phyloP scores from a whole-genome alignment of 2,329 filamentous ascomycete genomes.

The Botrytis pseudocinerea region DNA sequence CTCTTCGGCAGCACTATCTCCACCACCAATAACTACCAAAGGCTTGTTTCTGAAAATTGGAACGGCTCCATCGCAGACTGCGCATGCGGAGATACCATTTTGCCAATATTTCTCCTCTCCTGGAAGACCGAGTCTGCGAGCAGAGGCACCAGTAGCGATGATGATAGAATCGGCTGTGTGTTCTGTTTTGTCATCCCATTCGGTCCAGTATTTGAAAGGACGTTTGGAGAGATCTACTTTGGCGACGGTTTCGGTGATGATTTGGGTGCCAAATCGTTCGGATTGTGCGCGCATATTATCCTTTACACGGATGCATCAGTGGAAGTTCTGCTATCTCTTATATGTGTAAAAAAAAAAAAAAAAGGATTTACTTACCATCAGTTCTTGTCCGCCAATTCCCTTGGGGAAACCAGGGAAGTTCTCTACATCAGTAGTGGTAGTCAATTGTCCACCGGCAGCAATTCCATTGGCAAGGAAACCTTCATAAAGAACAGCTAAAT shows the following conservation, averaged over 20 bases:
- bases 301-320: constrained; percentile 26
- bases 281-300: constrained; percentile 93
- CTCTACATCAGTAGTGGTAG: constrained; percentile 97
- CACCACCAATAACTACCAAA: constrained; percentile 91
- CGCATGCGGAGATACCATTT: constrained; percentile 92
- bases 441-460: constrained; percentile 93
- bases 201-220: constrained; percentile 92
- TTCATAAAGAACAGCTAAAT: constrained; percentile 80
- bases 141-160: constrained; percentile 92
- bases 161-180: constrained; percentile 92
- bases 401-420: constrained; percentile 96
- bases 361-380: constrained; percentile 60
- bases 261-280: constrained; percentile 85
- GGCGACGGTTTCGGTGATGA: constrained; percentile 89
- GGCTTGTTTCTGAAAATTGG: constrained; percentile 98
- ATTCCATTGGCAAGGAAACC: constrained; percentile 97
- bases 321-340: neutral
- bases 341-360: neutral
- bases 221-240: constrained; percentile 80
- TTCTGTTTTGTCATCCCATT: constrained; percentile 78
- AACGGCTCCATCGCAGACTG: constrained; percentile 94
- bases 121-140: constrained; percentile 74
- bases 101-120: constrained; percentile 98
- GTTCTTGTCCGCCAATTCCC: constrained; percentile 78
- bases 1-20: constrained; percentile 96